A percentile compares a stretch with the other conserved stretches of the same genome.
Conservation (phyloP, 2,329 filamentous ascomycete genomes). For the Byssoonygena ceratinophila region DNA sequence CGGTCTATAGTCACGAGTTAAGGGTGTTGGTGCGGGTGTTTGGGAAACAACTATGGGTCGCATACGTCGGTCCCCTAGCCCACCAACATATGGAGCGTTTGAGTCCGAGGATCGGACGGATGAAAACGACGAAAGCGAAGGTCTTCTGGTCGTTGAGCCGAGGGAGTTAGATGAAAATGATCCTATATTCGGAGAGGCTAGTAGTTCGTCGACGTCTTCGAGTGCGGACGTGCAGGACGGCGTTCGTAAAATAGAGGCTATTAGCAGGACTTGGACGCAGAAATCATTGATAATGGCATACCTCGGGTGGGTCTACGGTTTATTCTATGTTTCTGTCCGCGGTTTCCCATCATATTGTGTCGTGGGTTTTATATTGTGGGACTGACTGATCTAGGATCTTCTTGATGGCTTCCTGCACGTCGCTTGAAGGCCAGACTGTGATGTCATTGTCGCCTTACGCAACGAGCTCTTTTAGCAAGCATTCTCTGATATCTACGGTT, state of each 20-base stretch:
- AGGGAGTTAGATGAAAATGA: conserved; percentile 8
- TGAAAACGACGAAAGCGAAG: conserved; percentile 13
- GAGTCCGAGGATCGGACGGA: conserved; percentile 14
- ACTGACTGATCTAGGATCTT: conserved; percentile 38
- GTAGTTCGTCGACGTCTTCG: conserved; percentile 12
- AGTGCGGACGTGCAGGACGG: conserved; percentile 34
- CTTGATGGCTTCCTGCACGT: conserved; percentile 55
- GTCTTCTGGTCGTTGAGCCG: conserved; percentile 14
- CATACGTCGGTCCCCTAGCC: conserved; percentile 5
- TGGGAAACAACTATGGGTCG: conserved; percentile 14
- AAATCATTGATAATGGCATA: conserved; percentile 32
- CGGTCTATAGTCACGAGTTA: no score
- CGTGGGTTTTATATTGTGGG: background rate
- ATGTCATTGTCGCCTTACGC: conserved; percentile 53
- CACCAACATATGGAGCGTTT: conserved; percentile 16
- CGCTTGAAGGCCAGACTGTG: conserved; percentile 56
- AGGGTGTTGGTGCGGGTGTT: no score
- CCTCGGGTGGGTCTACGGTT: conserved; percentile 4
- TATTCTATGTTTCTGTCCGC: background rate
- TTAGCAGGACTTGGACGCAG: conserved; percentile 44
- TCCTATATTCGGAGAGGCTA: conserved; percentile 6
- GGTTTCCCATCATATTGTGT: background rate
- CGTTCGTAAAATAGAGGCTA: conserved; percentile 44
- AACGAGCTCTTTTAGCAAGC: conserved; percentile 53
- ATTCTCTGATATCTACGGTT: conserved; percentile 56